A percentile compares a stretch with the other conserved stretches of the same genome.
Evolutionary conservation across 441 rosid genomes (phyloP).

Genomic region (Francoa sonchifolia): DNA sequence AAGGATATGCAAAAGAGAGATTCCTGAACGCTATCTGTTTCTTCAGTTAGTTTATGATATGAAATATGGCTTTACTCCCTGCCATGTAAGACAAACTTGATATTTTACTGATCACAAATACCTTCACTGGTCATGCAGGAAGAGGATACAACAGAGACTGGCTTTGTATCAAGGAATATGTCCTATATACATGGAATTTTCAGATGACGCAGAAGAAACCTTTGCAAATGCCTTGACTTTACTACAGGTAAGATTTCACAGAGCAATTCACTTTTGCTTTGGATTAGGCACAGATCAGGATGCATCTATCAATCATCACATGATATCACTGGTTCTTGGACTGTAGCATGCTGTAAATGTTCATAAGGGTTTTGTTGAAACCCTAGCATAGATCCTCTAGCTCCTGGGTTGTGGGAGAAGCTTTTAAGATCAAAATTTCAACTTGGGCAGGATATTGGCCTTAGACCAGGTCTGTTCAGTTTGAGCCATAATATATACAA

Average conservation of each 20-base stretch:
- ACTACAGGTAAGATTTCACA: constrained; percentile 38
- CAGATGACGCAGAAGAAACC: constrained; percentile 87
- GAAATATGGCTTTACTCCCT: no score
- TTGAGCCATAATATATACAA: no score
- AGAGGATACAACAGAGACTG: constrained; percentile 72
- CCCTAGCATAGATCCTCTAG: neutral
- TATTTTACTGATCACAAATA: no score
- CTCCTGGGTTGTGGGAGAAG: neutral
- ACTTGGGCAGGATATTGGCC: no score
- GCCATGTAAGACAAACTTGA: no score
- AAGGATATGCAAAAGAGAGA: no score
- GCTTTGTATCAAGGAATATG: constrained; percentile 91
- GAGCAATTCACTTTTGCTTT: neutral
- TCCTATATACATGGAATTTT: constrained; percentile 76
- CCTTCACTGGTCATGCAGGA: no score
- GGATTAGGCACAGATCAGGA: neutral
- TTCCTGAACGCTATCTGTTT: no score
- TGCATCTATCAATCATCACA: neutral
- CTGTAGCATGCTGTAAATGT: neutral
- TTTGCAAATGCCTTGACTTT: constrained; percentile 58
- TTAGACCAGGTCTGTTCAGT: no score
- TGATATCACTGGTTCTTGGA: neutral
- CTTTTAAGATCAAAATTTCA: neutral
- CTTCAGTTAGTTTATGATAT: no score
- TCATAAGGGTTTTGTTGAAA: neutral